phyloP scores from a whole-genome alignment of 176 grass and related monocot genomes.

The Miscanthus lutarioriparius region DNA sequence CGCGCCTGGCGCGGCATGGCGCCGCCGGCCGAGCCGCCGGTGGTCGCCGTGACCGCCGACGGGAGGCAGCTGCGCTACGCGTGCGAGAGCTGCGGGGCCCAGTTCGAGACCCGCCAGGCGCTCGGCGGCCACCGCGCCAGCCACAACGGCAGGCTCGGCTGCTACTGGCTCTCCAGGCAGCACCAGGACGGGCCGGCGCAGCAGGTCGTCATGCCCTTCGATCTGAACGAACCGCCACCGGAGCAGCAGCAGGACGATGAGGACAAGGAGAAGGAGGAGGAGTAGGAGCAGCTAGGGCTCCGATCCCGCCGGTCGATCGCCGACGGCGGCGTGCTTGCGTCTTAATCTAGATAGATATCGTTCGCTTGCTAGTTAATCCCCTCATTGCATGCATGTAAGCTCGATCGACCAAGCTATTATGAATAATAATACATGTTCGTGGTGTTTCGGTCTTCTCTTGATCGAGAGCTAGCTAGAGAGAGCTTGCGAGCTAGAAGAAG shows the following conservation, averaged over 20 bases:
- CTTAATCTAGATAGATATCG: background rate
- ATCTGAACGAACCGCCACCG: constrained; percentile 46
- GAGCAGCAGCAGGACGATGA: background rate
- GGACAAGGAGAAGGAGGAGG: constrained; percentile 12
- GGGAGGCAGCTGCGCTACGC: constrained; percentile 34
- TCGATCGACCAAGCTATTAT: background rate
- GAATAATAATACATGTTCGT: background rate
- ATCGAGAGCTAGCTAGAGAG: background rate
- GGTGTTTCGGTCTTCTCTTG: background rate
- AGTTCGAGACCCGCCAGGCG: constrained; percentile 57
- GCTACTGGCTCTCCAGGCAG: constrained; percentile 46
- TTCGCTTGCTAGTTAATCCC: no score
- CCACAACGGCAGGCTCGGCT: constrained; percentile 57
- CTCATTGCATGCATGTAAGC: background rate
- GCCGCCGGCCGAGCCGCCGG: background rate
- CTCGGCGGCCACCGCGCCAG: constrained; percentile 80
- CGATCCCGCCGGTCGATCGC: background rate
- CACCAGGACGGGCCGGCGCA: background rate
- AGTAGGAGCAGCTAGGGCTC: constrained; percentile 20
- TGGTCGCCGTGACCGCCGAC: background rate
- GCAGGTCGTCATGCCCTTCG: background rate
- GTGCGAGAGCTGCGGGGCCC: constrained; percentile 40
- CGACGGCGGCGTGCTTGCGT: constrained; percentile 21
- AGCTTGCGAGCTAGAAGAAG: no score
- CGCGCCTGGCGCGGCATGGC: constrained; percentile 58